These are phyloP conservation scores for Cyclocybe aegerita DNA, from an alignment of 768 basidiomycete genomes.

Conservation along the genomic window DNA sequence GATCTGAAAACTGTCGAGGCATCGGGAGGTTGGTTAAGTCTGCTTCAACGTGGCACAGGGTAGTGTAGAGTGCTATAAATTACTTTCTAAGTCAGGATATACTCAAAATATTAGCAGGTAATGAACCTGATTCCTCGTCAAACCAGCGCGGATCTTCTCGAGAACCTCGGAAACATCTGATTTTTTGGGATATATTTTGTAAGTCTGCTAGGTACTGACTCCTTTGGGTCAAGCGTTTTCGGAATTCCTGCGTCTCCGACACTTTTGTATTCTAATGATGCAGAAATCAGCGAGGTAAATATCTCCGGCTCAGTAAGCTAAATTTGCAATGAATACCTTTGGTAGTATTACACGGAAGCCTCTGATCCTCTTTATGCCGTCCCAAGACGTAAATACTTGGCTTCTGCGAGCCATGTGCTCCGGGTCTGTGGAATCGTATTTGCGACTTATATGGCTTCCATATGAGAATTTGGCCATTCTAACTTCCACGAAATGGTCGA, in stretches of 20 bases:
- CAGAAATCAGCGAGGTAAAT: not conserved
- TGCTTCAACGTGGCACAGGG: slow-evolving; percentile 16
- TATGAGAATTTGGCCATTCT: slow-evolving; percentile 40
- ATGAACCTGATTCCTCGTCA: too few species aligned
- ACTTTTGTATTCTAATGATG: slow-evolving; percentile 15
- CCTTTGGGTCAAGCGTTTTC: too few species aligned
- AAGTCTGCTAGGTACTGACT: too few species aligned
- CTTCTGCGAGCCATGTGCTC: slow-evolving; percentile 13
- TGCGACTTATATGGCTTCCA: slow-evolving; percentile 19
- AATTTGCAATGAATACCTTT: slow-evolving; percentile 7
- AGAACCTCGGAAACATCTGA: too few species aligned
- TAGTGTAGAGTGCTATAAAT: slow-evolving; percentile 11
- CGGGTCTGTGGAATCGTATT: slow-evolving; percentile 9
- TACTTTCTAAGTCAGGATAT: too few species aligned
- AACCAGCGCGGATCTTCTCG: too few species aligned
- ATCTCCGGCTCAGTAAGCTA: not conserved
- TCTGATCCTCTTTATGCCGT: slow-evolving; percentile 8
- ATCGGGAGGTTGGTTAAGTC: slow-evolving; percentile 6
- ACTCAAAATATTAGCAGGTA: too few species aligned
- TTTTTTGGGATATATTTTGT: too few species aligned
- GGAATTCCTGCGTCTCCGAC: slow-evolving; percentile 16
- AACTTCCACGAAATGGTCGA: slow-evolving; percentile 39
- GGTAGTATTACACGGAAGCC: slow-evolving; percentile 15
- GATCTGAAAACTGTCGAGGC: not conserved
- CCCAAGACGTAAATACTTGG: not conserved